Percentiles rank a stretch among this genome's conserved stretches.
phyloP scores from a whole-genome alignment of 164 flowering plant species.

The Nelumbo lutea region DNA sequence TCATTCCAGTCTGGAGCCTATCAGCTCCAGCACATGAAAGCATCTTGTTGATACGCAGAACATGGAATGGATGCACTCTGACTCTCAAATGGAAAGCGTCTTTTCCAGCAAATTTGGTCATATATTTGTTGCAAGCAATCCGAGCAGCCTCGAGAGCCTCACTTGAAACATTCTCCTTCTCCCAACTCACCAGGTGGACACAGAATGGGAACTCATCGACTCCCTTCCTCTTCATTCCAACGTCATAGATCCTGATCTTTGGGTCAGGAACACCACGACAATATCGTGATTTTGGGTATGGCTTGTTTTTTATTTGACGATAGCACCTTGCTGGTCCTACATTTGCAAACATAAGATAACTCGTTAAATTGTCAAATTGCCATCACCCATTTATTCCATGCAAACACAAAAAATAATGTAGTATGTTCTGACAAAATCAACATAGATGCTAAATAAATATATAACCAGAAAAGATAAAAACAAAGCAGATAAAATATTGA shows the following conservation, averaged over 20 bases:
- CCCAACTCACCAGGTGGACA: conserved; percentile 63
- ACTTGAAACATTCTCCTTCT: conserved; percentile 63
- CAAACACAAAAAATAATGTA: neutral
- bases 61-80: conserved; percentile 66
- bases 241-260: conserved; percentile 38
- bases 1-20: conserved; percentile 71
- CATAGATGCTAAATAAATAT: no score
- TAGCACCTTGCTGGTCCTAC: conserved; percentile 40
- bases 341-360: neutral
- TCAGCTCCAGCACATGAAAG: conserved; percentile 74
- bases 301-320: conserved; percentile 37
- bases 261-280: conserved; percentile 45
- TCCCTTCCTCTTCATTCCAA: conserved; percentile 41
- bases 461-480: neutral
- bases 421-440: neutral
- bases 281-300: conserved; percentile 37
- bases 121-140: conserved; percentile 67
- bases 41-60: conserved; percentile 65
- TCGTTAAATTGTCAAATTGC: neutral
- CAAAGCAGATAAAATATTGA: no score
- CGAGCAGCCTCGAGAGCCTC: conserved; percentile 65
- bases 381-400: neutral
- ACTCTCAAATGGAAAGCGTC: conserved; percentile 64
- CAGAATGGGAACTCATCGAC: conserved; percentile 69
- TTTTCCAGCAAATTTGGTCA: conserved; percentile 63